A percentile compares a stretch with the other conserved stretches of the same genome.
These are phyloP conservation scores for Boletus edulis DNA, from an alignment of 768 basidiomycete species.

Conservation along the genomic window DNA sequence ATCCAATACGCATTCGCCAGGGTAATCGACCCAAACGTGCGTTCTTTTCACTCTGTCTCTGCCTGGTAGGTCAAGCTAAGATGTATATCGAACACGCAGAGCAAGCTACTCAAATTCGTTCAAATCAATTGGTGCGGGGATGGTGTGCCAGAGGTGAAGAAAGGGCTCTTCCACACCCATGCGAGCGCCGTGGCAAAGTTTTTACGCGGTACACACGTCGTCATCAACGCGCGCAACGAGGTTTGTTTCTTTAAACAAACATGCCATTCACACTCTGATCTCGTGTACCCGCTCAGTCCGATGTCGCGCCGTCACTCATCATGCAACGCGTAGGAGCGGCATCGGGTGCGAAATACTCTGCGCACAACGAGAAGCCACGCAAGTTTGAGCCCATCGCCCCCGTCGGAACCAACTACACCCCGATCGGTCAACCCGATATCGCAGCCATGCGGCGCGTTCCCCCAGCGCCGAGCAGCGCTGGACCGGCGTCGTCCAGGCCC, in stretches of 20 bases:
- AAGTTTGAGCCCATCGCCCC: slow-evolving; percentile 79
- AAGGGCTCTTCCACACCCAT: slow-evolving; percentile 91
- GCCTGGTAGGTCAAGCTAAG: neutral
- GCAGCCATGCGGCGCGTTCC: slow-evolving; percentile 50
- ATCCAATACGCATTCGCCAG: slow-evolving; percentile 92
- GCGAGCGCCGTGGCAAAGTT: slow-evolving; percentile 76
- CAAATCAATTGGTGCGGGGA: slow-evolving; percentile 98
- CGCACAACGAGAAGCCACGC: slow-evolving; percentile 73
- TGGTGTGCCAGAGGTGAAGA: slow-evolving; percentile 89
- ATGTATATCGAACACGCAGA: slow-evolving; percentile 54
- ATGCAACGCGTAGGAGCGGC: slow-evolving; percentile 86
- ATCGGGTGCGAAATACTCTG: slow-evolving; percentile 87
- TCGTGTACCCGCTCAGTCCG: slow-evolving; percentile 45
- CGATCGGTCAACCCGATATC: slow-evolving; percentile 74
- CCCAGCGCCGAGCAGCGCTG: slow-evolving; percentile 19
- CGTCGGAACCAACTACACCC: slow-evolving; percentile 73
- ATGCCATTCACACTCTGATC: neutral
- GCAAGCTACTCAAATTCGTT: slow-evolving; percentile 84
- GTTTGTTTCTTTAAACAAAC: slow-evolving; percentile 36
- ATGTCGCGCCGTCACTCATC: slow-evolving; percentile 77
- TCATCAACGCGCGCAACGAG: slow-evolving; percentile 84
- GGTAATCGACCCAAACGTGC: slow-evolving; percentile 82
- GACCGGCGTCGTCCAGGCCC: neutral
- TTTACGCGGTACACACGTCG: slow-evolving; percentile 82
- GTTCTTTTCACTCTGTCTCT: slow-evolving; percentile 18